Conservation (phyloP, 2,329 filamentous ascomycete species). For the Dryadomyces sulphureus region DNA sequence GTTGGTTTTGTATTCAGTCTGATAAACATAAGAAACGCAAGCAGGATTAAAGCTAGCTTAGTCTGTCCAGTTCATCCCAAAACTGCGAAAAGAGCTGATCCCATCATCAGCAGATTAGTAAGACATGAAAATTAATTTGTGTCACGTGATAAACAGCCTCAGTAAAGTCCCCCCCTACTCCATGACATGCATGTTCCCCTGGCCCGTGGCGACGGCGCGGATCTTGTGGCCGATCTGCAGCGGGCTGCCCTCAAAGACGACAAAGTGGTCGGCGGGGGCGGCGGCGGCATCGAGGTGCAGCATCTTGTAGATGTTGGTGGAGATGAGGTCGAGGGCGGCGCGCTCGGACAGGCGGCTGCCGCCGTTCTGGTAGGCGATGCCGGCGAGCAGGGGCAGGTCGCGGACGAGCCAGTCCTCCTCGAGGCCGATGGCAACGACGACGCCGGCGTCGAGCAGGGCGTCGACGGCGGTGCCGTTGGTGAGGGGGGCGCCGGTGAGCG, state of each 20-base stretch:
- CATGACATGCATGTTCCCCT: constrained; percentile 22
- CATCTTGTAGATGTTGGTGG: constrained; percentile 40
- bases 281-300: constrained; percentile 25
- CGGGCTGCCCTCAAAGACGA: constrained; percentile 49
- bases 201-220: constrained; percentile 34
- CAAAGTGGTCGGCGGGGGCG: constrained; percentile 30
- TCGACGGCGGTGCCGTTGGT: constrained; percentile 51
- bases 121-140: too few relatives aligned
- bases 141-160: neutral
- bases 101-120: too few relatives aligned
- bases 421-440: constrained; percentile 41
- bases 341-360: constrained; percentile 36
- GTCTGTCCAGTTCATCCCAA: too few relatives aligned
- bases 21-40: too few relatives aligned
- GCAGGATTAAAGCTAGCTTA: too few relatives aligned
- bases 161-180: neutral
- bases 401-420: constrained; percentile 48
- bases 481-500: constrained; percentile 48
- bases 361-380: constrained; percentile 42
- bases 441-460: constrained; percentile 40
- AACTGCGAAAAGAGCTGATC: too few relatives aligned
- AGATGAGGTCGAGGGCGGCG: constrained; percentile 41
- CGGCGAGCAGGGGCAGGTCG: constrained; percentile 44
- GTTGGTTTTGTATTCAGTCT: too few relatives aligned
- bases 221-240: constrained; percentile 43